Evolutionary conservation across 441 rosid genomes (phyloP).

Genomic region (Manihot esculenta): DNA sequence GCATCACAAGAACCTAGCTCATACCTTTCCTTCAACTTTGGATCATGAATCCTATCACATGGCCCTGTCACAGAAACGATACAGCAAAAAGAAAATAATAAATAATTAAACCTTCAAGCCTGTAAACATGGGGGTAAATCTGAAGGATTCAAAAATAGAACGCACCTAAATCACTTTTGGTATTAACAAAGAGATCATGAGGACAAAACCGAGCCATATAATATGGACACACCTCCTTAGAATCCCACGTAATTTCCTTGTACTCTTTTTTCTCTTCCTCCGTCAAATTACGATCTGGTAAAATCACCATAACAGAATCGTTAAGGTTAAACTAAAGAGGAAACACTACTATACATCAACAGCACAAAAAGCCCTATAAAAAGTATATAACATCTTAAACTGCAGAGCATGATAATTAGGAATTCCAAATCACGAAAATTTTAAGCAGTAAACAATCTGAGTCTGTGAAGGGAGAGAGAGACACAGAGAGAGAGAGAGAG

Average conservation of each 20-base stretch:
- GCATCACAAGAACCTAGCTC: constrained; percentile 17
- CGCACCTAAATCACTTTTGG: constrained; percentile 93
- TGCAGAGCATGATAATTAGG: not conserved
- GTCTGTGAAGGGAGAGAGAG: not conserved
- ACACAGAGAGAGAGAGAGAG: no score
- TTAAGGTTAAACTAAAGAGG: not conserved
- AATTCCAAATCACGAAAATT: constrained; percentile 7
- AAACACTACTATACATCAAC: not conserved
- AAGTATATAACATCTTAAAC: not conserved
- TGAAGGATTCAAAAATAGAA: not conserved
- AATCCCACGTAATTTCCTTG: constrained; percentile 89
- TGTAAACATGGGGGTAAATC: constrained; percentile 3
- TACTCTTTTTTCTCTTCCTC: constrained; percentile 83
- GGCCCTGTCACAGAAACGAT: constrained; percentile 54
- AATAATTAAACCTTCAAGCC: not conserved
- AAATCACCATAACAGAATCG: constrained; percentile 2
- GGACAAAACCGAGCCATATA: constrained; percentile 99
- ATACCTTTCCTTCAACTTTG: constrained; percentile 91
- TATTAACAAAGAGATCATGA: constrained; percentile 97
- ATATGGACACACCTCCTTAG: constrained; percentile 90
- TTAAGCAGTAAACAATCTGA: not conserved
- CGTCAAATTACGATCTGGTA: constrained; percentile 82
- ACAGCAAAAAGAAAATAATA: constrained; percentile 3
- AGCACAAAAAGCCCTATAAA: not conserved
- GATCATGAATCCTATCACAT: constrained; percentile 90